Evolutionary conservation across 805 yeast species (phyloP).

Genomic region (Jamesozyma jinghongensis): DNA sequence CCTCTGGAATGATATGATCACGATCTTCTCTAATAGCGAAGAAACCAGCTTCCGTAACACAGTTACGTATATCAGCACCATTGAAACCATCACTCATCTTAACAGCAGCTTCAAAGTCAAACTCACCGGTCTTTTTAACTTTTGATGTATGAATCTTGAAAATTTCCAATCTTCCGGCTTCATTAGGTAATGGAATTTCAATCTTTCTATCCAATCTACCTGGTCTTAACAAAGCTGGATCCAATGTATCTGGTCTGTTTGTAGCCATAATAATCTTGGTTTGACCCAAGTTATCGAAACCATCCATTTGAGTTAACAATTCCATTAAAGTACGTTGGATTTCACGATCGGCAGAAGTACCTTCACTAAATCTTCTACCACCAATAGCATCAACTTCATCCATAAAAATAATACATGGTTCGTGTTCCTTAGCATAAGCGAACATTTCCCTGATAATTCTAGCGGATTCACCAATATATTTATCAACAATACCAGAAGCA

Average conservation of each 20-base stretch:
- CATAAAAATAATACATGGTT: constrained; percentile 96
- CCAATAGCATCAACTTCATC: constrained; percentile 99
- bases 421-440: constrained; percentile 95
- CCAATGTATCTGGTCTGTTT: constrained; percentile 96
- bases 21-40: constrained; percentile 97
- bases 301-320: constrained; percentile 95
- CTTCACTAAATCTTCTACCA: constrained; percentile 94
- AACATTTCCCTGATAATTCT: constrained; percentile 96
- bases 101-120: constrained; percentile 93
- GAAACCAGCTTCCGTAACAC: constrained; percentile 97
- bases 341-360: constrained; percentile 97
- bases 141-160: constrained; percentile 86
- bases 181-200: constrained; percentile 92
- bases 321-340: constrained; percentile 98
- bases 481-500: constrained; percentile 95
- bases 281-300: constrained; percentile 92
- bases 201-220: constrained; percentile 96
- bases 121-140: constrained; percentile 85
- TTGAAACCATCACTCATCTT: constrained; percentile 99
- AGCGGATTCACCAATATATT: constrained; percentile 96
- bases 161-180: constrained; percentile 87
- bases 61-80: constrained; percentile 97
- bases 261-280: constrained; percentile 98
- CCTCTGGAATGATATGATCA: constrained; percentile 87
- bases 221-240: constrained; percentile 94